phyloP scores from a whole-genome alignment of 106 monocot species.

The Dendrobium catenatum region DNA sequence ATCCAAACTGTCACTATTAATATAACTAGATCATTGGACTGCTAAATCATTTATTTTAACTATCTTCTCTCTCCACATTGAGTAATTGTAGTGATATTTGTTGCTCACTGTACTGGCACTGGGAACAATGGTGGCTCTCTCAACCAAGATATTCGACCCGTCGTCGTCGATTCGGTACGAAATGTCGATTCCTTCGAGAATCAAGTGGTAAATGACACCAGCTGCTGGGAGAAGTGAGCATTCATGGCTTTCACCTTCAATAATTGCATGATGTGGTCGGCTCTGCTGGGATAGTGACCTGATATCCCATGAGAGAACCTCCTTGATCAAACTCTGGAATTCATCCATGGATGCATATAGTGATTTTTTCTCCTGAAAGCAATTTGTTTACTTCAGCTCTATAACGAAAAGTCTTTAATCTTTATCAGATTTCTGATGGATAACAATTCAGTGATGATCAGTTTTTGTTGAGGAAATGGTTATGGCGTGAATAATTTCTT shows the following conservation, averaged over 20 bases:
- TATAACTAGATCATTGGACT: no score
- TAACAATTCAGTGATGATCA: neutral
- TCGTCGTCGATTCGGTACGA: conserved; percentile 55
- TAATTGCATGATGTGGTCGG: conserved; percentile 31
- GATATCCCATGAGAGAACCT: conserved; percentile 89
- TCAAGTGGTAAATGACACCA: conserved; percentile 52
- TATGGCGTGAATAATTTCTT: neutral
- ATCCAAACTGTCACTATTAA: no score
- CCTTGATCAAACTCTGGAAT: conserved; percentile 55
- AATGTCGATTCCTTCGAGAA: conserved; percentile 70
- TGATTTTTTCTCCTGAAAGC: conserved; percentile 60
- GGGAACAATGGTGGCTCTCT: conserved; percentile 34
- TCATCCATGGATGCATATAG: conserved; percentile 64
- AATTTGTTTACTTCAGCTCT: neutral
- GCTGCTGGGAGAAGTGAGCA: neutral
- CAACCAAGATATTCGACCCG: conserved; percentile 47
- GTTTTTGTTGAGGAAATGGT: neutral
- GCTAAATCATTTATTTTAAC: neutral
- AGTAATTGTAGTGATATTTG: conserved; percentile 7
- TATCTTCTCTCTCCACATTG: conserved; percentile 19
- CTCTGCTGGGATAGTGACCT: conserved; percentile 67
- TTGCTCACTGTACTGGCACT: neutral
- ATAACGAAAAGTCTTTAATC: no score
- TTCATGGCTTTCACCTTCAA: neutral
- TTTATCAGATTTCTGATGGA: no score